phyloP scores from a whole-genome alignment of 768 basidiomycete species.

The Trametes maxima region DNA sequence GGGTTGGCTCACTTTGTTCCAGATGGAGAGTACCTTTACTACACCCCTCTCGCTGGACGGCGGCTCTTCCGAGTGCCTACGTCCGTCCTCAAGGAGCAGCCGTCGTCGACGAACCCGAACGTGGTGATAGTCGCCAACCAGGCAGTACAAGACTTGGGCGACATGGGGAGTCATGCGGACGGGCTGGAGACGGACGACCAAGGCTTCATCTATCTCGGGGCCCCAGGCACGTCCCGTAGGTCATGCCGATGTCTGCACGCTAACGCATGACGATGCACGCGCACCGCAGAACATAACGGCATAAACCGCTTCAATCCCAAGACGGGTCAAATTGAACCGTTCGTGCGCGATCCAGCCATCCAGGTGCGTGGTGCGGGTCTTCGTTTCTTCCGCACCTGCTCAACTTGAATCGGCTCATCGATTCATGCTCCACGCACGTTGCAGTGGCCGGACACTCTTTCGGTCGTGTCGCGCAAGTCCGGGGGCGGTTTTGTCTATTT shows the following conservation, averaged over 20 bases:
- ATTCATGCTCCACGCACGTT: not conserved
- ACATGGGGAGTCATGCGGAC: constrained; percentile 19
- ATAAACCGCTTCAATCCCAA: constrained; percentile 19
- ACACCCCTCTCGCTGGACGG: constrained; percentile 14
- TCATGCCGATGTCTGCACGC: not conserved
- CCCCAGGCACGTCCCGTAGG: constrained; percentile 7
- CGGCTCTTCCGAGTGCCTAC: constrained; percentile 16
- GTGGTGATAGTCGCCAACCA: constrained; percentile 13
- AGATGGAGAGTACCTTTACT: constrained; percentile 21
- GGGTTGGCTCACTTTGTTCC: not conserved
- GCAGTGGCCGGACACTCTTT: constrained; percentile 24
- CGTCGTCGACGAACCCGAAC: constrained; percentile 15
- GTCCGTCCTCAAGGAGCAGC: constrained; percentile 18
- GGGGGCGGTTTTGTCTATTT: constrained; percentile 23
- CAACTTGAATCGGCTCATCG: not conserved
- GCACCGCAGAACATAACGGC: constrained; percentile 13
- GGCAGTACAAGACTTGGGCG: constrained; percentile 8
- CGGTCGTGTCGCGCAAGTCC: constrained; percentile 16
- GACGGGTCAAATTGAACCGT: constrained; percentile 16
- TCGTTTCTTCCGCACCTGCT: not conserved
- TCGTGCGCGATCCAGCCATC: constrained; percentile 18
- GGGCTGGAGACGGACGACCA: constrained; percentile 20
- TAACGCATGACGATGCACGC: not conserved
- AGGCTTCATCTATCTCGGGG: constrained; percentile 18
- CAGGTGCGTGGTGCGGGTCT: constrained; percentile 15